These are phyloP conservation scores for Gloeostereum incarnatum DNA, from an alignment of 768 basidiomycete genomes.

Conservation along the genomic window DNA sequence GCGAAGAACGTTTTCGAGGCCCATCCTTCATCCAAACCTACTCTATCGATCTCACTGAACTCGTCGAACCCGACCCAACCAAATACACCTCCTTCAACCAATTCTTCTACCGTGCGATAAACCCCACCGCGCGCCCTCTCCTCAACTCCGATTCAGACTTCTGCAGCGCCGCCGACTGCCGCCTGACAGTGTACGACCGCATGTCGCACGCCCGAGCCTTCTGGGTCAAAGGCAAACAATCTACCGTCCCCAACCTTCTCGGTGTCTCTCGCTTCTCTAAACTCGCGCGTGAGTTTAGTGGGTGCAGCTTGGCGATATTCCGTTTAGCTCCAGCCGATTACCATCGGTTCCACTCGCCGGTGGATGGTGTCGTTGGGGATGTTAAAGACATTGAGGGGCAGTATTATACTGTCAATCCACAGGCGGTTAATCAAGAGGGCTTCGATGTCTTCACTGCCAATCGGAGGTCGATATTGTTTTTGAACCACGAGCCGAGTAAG, in stretches of 20 bases:
- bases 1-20: no score
- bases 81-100: slow-evolving; percentile 68
- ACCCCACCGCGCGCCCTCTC: slow-evolving; percentile 51
- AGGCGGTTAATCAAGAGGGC: slow-evolving; percentile 59
- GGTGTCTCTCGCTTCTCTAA: slow-evolving; percentile 32
- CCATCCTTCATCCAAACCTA: slow-evolving; percentile 50
- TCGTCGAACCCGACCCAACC: slow-evolving; percentile 51
- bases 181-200: slow-evolving; percentile 59
- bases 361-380: slow-evolving; percentile 44
- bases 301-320: slow-evolving; percentile 53
- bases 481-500: slow-evolving; percentile 36
- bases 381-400: slow-evolving; percentile 39
- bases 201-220: slow-evolving; percentile 53
- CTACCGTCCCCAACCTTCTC: slow-evolving; percentile 56
- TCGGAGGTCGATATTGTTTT: slow-evolving; percentile 43
- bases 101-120: slow-evolving; percentile 66
- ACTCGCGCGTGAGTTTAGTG: slow-evolving; percentile 27
- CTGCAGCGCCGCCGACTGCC: slow-evolving; percentile 63
- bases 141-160: slow-evolving; percentile 45
- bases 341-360: slow-evolving; percentile 70
- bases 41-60: slow-evolving; percentile 44
- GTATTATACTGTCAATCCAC: slow-evolving; percentile 71
- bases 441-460: slow-evolving; percentile 63
- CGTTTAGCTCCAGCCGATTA: slow-evolving; percentile 77
- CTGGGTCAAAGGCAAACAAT: slow-evolving; percentile 72